phyloP scores from a whole-genome alignment of 768 basidiomycete species.

The Paxillus rubicundulus region DNA sequence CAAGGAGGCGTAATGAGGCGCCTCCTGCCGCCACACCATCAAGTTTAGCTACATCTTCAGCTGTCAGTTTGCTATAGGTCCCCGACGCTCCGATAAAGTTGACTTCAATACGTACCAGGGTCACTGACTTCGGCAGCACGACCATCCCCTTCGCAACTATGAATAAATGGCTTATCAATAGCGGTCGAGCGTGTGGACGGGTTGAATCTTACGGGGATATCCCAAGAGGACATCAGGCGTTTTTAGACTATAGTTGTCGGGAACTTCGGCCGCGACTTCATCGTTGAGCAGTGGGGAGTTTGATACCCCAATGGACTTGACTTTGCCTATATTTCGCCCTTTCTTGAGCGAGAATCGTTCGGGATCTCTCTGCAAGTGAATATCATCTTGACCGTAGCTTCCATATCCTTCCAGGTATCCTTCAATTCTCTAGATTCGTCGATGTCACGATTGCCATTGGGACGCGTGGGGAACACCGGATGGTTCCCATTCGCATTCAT shows the following conservation, averaged over 20 bases:
- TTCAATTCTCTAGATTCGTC: constrained; percentile 61
- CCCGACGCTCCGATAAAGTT: constrained; percentile 53
- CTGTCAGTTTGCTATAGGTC: constrained; percentile 45
- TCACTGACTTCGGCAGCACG: constrained; percentile 78
- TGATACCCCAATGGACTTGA: constrained; percentile 65
- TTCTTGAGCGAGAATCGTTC: constrained; percentile 5
- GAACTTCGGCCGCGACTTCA: constrained; percentile 56
- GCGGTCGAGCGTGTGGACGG: constrained; percentile 2
- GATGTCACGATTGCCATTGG: constrained; percentile 65
- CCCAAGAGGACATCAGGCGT: constrained; percentile 60
- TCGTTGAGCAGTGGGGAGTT: constrained; percentile 69
- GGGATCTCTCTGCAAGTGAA: constrained; percentile 2
- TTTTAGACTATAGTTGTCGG: constrained; percentile 51
- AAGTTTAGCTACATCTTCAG: constrained; percentile 52
- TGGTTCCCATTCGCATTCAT: constrained; percentile 69
- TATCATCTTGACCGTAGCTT: constrained; percentile 56
- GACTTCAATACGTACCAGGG: constrained; percentile 58
- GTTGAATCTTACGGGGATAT: constrained; percentile 49
- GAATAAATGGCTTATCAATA: background rate
- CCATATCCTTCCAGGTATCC: constrained; percentile 86
- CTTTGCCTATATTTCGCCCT: constrained; percentile 49
- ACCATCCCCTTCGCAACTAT: constrained; percentile 63
- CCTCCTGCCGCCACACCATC: constrained; percentile 55
- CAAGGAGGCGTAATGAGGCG: constrained; percentile 64
- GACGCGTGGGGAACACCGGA: constrained; percentile 52